Conservation (phyloP, 805 yeast species). For the Gaillardinia entomophila region DNA sequence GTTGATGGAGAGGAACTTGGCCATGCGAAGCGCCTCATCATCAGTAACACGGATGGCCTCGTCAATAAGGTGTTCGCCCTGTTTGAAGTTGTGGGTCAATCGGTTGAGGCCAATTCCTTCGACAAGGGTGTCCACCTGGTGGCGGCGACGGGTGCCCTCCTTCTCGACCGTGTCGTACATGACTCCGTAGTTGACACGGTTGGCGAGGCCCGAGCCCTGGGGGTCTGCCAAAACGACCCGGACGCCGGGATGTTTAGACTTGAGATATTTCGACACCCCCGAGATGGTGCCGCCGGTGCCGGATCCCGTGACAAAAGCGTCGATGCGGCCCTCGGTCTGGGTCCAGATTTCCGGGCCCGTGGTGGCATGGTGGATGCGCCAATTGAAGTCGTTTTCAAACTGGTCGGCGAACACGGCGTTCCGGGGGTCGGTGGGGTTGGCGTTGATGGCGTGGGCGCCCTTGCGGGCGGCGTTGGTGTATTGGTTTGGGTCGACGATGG, state of each 20-base stretch:
- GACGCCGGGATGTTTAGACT: conserved; percentile 38
- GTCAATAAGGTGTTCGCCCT: conserved; percentile 67
- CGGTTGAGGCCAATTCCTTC: conserved; percentile 94
- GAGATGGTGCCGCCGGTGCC: conserved; percentile 68
- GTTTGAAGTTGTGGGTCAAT: conserved; percentile 71
- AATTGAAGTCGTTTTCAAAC: conserved; percentile 87
- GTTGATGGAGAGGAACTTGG: conserved; percentile 66
- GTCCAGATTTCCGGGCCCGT: conserved; percentile 92
- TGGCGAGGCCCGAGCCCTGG: conserved; percentile 88
- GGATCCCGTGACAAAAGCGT: conserved; percentile 82
- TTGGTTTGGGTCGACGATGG: conserved; percentile 89
- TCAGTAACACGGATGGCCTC: conserved; percentile 78
- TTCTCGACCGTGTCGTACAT: conserved; percentile 87
- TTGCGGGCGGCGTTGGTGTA: conserved; percentile 83
- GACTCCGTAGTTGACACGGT: conserved; percentile 82
- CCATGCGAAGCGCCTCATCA: conserved; percentile 81
- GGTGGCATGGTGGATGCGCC: conserved; percentile 74
- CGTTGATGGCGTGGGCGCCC: conserved; percentile 50
- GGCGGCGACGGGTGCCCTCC: conserved; percentile 91
- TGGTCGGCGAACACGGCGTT: conserved; percentile 90
- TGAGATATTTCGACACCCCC: conserved; percentile 26
- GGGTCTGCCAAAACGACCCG: conserved; percentile 82
- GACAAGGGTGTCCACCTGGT: conserved; percentile 90
- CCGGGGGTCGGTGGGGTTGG: conserved; percentile 27
- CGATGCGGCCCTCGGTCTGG: conserved; percentile 56